Evolutionary conservation across 2,329 filamentous ascomycete genomes (phyloP).

Genomic region (Nannizziopsis barbatae): DNA sequence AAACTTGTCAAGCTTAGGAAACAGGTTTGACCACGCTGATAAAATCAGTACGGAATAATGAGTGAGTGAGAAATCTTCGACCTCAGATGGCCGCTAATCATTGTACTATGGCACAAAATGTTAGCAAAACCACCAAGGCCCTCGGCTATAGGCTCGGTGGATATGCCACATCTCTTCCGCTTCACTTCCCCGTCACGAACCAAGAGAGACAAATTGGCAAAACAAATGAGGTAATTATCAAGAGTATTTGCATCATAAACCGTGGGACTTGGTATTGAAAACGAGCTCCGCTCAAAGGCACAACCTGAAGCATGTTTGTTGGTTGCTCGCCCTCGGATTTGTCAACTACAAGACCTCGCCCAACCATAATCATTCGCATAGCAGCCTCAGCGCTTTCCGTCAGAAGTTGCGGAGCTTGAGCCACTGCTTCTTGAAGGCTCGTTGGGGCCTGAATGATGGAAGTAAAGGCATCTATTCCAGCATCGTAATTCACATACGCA

Average conservation of each 20-base stretch:
- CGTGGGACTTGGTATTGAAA: neutral
- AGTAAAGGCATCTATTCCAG: constrained; percentile 27
- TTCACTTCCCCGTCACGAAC: neutral
- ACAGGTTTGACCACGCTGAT: too few species aligned
- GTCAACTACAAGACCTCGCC: constrained; percentile 6
- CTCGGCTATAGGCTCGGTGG: neutral
- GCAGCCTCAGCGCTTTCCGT: constrained; percentile 22
- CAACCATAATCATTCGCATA: constrained; percentile 24
- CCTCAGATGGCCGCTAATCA: too few species aligned
- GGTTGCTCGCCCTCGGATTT: neutral
- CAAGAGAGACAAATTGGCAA: constrained; percentile 4
- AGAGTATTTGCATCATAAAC: neutral
- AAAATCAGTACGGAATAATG: too few species aligned
- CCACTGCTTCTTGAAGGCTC: constrained; percentile 23
- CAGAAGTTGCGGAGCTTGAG: constrained; percentile 20
- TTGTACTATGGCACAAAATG: neutral
- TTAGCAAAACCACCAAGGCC: too few species aligned
- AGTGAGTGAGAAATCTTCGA: too few species aligned
- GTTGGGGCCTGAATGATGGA: constrained; percentile 24
- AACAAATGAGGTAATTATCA: neutral
- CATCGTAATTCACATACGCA: constrained; percentile 26
- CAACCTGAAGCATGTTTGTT: neutral
- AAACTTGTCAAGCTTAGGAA: too few species aligned
- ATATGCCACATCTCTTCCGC: neutral
- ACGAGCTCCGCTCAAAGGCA: neutral